Conservation (phyloP, 805 yeast species). For the Tetrapisispora fleetii region DNA sequence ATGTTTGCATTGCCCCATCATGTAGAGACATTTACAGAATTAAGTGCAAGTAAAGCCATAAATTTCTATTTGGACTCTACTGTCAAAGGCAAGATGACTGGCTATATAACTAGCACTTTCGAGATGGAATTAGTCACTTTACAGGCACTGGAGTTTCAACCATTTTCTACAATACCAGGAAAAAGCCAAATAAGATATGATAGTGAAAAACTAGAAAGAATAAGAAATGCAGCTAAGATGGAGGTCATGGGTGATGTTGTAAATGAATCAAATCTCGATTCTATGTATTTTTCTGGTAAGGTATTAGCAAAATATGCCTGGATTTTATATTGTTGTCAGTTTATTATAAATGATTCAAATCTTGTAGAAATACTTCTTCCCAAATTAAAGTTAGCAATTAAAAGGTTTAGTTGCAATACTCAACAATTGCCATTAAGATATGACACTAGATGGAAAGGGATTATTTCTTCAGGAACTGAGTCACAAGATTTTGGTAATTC, state of each 20-base stretch:
- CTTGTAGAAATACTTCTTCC: slow-evolving; percentile 45
- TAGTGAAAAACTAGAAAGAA: slow-evolving; percentile 20
- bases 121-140: slow-evolving; percentile 37
- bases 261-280: slow-evolving; percentile 45
- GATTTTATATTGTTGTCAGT: slow-evolving; percentile 61
- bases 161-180: slow-evolving; percentile 30
- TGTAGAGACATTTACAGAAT: slow-evolving; percentile 33
- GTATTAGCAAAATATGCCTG: slow-evolving; percentile 81
- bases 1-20: slow-evolving; percentile 67
- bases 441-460: slow-evolving; percentile 47
- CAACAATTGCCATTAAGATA: slow-evolving; percentile 43
- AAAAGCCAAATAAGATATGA: slow-evolving; percentile 22
- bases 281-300: slow-evolving; percentile 90
- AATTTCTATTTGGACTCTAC: slow-evolving; percentile 36
- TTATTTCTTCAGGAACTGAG: slow-evolving; percentile 38
- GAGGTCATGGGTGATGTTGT: slow-evolving; percentile 34
- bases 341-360: slow-evolving; percentile 44
- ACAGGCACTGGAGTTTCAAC: slow-evolving; percentile 37
- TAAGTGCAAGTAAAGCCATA: slow-evolving; percentile 15
- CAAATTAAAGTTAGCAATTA: slow-evolving; percentile 42
- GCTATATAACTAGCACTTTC: slow-evolving; percentile 34
- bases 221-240: slow-evolving; percentile 27
- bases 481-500: slow-evolving; percentile 61
- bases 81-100: slow-evolving; percentile 39
- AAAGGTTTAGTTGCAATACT: slow-evolving; percentile 31